Conservation (phyloP, 257 asterid species). For the Solanum bukasovii region DNA sequence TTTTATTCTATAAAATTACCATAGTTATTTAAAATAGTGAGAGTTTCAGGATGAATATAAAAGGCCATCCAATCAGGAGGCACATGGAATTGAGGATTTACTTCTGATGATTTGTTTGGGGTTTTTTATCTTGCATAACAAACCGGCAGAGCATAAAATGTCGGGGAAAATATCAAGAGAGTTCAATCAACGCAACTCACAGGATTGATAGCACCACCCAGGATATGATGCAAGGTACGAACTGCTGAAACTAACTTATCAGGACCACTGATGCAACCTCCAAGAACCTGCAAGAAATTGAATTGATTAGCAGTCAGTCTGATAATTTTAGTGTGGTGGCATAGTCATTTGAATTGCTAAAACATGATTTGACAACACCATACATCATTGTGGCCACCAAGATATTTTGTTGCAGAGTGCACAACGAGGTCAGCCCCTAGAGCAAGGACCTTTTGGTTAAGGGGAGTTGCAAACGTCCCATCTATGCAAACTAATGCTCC, state of each 20-base stretch:
- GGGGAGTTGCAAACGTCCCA: conserved; percentile 92
- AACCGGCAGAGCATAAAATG: background rate
- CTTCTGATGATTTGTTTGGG: background rate
- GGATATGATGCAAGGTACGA: conserved; percentile 79
- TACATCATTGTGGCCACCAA: conserved; percentile 94
- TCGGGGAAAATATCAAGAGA: background rate
- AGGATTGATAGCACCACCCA: conserved; percentile 85
- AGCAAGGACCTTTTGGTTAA: conserved; percentile 90
- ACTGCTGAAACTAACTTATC: conserved; percentile 53
- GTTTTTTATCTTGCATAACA: background rate
- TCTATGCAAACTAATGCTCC: conserved; percentile 79
- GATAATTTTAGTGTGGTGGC: background rate
- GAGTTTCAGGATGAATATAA: background rate
- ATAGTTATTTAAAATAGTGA: background rate
- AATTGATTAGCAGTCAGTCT: background rate
- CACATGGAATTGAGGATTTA: background rate
- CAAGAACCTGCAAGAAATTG: conserved; percentile 52
- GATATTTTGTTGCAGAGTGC: conserved; percentile 84
- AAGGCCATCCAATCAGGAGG: background rate
- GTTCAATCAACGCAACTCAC: conserved; percentile 37
- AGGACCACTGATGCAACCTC: conserved; percentile 85
- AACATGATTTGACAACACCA: conserved; percentile 1
- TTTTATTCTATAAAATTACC: background rate
- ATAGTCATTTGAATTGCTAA: background rate
- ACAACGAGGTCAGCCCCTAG: conserved; percentile 85